phyloP scores from a whole-genome alignment of 805 yeast genomes.

The Henningerozyma blattae region DNA sequence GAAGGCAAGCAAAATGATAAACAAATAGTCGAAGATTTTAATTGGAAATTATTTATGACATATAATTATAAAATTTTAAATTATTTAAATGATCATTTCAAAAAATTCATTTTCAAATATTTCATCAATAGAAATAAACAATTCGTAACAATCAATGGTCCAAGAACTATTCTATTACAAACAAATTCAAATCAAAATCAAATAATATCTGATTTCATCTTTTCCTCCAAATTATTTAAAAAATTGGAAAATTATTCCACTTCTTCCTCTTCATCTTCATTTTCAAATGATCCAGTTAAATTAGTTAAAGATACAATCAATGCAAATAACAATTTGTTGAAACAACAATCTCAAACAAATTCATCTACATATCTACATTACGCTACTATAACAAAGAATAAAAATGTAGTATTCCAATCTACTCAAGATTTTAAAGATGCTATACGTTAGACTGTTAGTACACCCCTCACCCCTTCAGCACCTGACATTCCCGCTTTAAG shows the following conservation, averaged over 20 bases:
- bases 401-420: neutral
- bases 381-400: neutral
- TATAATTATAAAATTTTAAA: slow-evolving; percentile 8
- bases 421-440: too few relatives aligned
- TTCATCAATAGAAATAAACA: slow-evolving; percentile 13
- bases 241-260: neutral
- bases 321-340: slow-evolving; percentile 10
- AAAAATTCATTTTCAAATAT: slow-evolving; percentile 3
- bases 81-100: slow-evolving; percentile 8
- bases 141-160: slow-evolving; percentile 22
- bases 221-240: neutral
- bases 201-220: too few relatives aligned
- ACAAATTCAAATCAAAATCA: slow-evolving; percentile 3
- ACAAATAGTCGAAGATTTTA: neutral
- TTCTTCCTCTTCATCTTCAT: slow-evolving; percentile 1
- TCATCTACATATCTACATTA: slow-evolving; percentile 1
- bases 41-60: slow-evolving; percentile 1
- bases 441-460: too few relatives aligned
- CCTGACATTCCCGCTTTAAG: too few relatives aligned
- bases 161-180: slow-evolving; percentile 24
- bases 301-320: slow-evolving; percentile 16
- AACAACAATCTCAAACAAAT: slow-evolving; percentile 14
- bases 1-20: neutral
- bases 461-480: too few relatives aligned
- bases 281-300: slow-evolving; percentile 4